A percentile compares a stretch with the other conserved stretches of the same genome.
Conservation (phyloP, 805 yeast genomes). For the Teunomyces atbi region DNA sequence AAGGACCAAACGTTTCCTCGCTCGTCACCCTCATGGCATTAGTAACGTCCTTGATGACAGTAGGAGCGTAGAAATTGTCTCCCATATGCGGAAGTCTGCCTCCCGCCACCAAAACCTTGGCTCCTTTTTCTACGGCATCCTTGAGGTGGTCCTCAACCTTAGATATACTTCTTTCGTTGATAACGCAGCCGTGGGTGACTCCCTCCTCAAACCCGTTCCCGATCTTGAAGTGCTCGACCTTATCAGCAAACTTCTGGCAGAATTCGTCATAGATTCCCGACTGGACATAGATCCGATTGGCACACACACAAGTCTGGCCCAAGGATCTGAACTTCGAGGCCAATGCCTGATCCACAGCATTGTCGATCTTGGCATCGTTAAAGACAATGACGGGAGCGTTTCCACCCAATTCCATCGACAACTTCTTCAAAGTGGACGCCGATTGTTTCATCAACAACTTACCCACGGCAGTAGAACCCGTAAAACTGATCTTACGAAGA, state of each 20-base stretch:
- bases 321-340: slow-evolving; percentile 59
- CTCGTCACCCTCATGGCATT: slow-evolving; percentile 47
- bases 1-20: slow-evolving; percentile 68
- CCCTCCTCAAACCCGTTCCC: slow-evolving; percentile 56
- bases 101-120: slow-evolving; percentile 49
- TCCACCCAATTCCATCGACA: slow-evolving; percentile 66
- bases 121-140: slow-evolving; percentile 57
- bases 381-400: slow-evolving; percentile 65
- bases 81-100: slow-evolving; percentile 52
- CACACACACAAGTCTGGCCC: slow-evolving; percentile 69
- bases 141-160: slow-evolving; percentile 54
- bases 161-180: slow-evolving; percentile 47
- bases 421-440: slow-evolving; percentile 55
- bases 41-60: slow-evolving; percentile 52
- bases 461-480: slow-evolving; percentile 65
- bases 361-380: slow-evolving; percentile 56
- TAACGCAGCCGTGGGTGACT: slow-evolving; percentile 57
- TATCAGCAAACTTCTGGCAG: slow-evolving; percentile 38
- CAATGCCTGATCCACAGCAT: slow-evolving; percentile 51
- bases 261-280: slow-evolving; percentile 50
- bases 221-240: slow-evolving; percentile 47
- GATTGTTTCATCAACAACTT: slow-evolving; percentile 58
- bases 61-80: slow-evolving; percentile 52
- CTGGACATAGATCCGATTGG: slow-evolving; percentile 59
- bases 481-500: slow-evolving; percentile 58